Conservation (phyloP, 1,284 basidiomycete species). For the Cyathus olla region DNA sequence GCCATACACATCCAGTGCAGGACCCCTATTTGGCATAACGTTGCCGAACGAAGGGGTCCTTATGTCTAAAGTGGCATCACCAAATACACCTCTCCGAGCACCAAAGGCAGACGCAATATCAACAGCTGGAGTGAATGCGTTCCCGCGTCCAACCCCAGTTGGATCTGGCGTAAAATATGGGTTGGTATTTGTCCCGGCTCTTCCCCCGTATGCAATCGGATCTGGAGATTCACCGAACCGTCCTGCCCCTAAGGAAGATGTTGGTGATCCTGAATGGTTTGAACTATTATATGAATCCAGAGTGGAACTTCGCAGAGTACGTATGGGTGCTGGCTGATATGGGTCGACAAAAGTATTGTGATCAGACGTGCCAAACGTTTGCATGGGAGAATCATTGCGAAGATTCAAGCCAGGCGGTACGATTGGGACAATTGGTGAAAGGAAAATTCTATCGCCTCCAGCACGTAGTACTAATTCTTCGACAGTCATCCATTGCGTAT, state of each 20-base stretch:
- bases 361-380: slow-evolving; percentile 44
- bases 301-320: slow-evolving; percentile 64
- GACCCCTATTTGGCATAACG: slow-evolving; percentile 43
- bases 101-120: slow-evolving; percentile 43
- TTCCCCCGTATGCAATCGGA: slow-evolving; percentile 64
- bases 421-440: slow-evolving; percentile 58
- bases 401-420: slow-evolving; percentile 67
- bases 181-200: slow-evolving; percentile 44
- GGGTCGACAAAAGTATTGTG: slow-evolving; percentile 58
- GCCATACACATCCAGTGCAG: slow-evolving; percentile 56
- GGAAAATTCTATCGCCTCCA: slow-evolving; percentile 69
- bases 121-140: slow-evolving; percentile 29
- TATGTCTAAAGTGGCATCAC: slow-evolving; percentile 32
- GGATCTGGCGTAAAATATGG: slow-evolving; percentile 44
- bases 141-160: slow-evolving; percentile 22
- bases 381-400: slow-evolving; percentile 57
- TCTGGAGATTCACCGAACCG: slow-evolving; percentile 78
- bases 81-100: slow-evolving; percentile 45
- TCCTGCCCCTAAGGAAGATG: slow-evolving; percentile 74
- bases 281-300: slow-evolving; percentile 71
- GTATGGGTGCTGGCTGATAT: slow-evolving; percentile 74
- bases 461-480: slow-evolving; percentile 65
- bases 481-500: slow-evolving; percentile 74
- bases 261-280: slow-evolving; percentile 71
- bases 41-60: slow-evolving; percentile 35